These are phyloP conservation scores for Conringia planisiliqua DNA, from an alignment of 345 rosid species.

Conservation along the genomic window DNA sequence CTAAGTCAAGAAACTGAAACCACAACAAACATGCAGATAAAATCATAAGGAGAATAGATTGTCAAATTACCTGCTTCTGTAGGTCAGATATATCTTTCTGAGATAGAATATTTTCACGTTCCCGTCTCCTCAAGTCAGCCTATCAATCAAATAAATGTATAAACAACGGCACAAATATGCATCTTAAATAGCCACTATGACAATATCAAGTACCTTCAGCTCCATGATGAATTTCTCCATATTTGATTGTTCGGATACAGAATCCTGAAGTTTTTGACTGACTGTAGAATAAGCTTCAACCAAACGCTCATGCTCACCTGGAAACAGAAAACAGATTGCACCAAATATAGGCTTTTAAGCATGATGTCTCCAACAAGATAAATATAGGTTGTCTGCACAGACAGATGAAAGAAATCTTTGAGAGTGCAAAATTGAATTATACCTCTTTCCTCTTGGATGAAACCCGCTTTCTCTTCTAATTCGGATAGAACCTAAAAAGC, in stretches of 20 bases:
- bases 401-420: background rate
- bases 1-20: conserved; percentile 17
- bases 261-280: conserved; percentile 71
- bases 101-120: conserved; percentile 60
- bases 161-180: conserved; percentile 13
- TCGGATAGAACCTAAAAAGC: conserved; percentile 72
- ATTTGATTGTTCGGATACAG: conserved; percentile 59
- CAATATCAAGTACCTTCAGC: conserved; percentile 53
- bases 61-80: conserved; percentile 63
- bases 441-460: conserved; percentile 96
- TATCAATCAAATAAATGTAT: conserved; percentile 31
- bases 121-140: conserved; percentile 79
- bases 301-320: conserved; percentile 92
- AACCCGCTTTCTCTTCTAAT: conserved; percentile 86
- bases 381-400: background rate
- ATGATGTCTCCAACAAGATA: conserved; percentile 11
- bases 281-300: conserved; percentile 71
- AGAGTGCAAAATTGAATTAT: background rate
- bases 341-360: background rate
- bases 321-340: conserved; percentile 29
- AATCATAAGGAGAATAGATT: conserved; percentile 2
- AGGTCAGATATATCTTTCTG: conserved; percentile 85
- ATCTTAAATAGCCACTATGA: background rate
- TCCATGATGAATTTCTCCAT: conserved; percentile 69
- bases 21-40: conserved; percentile 3